Evolutionary conservation across 2,329 filamentous ascomycete species (phyloP), one percentile per base, ranked within the genome.

Genomic region (Aspergillus sp.): DNA sequence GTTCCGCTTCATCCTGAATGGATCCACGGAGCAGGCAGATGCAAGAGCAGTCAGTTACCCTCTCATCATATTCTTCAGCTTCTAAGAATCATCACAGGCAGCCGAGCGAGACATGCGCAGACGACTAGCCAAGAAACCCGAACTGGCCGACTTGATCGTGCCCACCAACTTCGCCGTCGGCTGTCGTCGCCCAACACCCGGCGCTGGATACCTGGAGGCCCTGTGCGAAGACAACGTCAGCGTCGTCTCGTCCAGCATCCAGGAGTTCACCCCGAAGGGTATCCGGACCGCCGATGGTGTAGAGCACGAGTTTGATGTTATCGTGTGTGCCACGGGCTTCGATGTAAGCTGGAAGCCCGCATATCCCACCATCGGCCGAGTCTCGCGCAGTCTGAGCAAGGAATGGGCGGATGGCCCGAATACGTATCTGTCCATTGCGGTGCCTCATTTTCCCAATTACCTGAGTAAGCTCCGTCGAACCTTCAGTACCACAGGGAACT

Each of bases 221-320:
- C 75, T 89, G n/a, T 78, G 79, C 0, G 77, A 83, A 57, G 79
- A 82, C 7, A 87, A 88, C 55, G 84, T 87, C 1, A 77, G 81
- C 2, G 82, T 84, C 59, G 82, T 88, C 63, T 77, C 76, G 17
- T 80, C 79, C 0, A 76, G 72, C 1, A 88, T 89, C 64, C 75
- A 74, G 12, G 76, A 60, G 12, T 59, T 73, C 15, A 66, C 70
- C 6, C 56, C 60, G 14, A 65, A 57, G 2, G 69, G 70, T 0
- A 70, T 68, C 2, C 66, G 61, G 4, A 71, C 73, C 27, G 67
- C 69, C 3, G 65, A 65, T n/a, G 68, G 54, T 1, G 9, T 15
- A 1, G 48, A 72, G 43, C 60, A 68, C 50, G 56, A 66, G 6
- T 60, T 71, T 7, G 71, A 75, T 37, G 63, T 70, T 12, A 65